These are phyloP conservation scores for Liquidambar formosana DNA, from an alignment of 164 flowering plant genomes.

Conservation along the genomic window DNA sequence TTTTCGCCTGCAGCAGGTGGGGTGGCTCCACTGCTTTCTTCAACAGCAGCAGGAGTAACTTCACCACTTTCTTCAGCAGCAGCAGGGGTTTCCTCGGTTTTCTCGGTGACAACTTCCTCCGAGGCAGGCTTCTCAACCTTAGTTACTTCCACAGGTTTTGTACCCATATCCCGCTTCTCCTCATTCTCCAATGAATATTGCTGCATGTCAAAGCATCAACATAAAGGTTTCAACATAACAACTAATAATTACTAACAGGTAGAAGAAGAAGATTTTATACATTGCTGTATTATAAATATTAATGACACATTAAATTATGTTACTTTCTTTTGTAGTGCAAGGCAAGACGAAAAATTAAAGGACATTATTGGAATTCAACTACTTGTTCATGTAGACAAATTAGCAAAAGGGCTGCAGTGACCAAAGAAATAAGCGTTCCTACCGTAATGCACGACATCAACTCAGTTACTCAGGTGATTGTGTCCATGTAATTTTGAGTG, in stretches of 20 bases:
- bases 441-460: too few relatives aligned
- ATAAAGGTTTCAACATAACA: not conserved
- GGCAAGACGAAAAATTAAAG: too few relatives aligned
- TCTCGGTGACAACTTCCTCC: conserved; percentile 32
- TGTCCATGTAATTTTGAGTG: too few relatives aligned
- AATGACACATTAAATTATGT: not conserved
- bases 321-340: too few relatives aligned
- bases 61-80: conserved; percentile 30
- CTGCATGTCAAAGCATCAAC: conserved; percentile 25
- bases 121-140: conserved; percentile 31
- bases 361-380: too few relatives aligned
- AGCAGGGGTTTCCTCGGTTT: conserved; percentile 30
- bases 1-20: conserved; percentile 31
- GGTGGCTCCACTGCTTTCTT: conserved; percentile 25
- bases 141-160: conserved; percentile 36
- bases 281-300: not conserved
- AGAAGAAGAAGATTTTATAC: not conserved
- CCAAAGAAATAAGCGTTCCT: too few relatives aligned
- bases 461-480: too few relatives aligned
- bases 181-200: conserved; percentile 43
- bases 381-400: too few relatives aligned
- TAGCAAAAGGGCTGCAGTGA: too few relatives aligned
- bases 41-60: conserved; percentile 25
- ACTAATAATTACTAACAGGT: not conserved
- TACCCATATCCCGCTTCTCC: conserved; percentile 18